phyloP scores from a whole-genome alignment of 257 asterid species.

The Capsicum rhomboideum region DNA sequence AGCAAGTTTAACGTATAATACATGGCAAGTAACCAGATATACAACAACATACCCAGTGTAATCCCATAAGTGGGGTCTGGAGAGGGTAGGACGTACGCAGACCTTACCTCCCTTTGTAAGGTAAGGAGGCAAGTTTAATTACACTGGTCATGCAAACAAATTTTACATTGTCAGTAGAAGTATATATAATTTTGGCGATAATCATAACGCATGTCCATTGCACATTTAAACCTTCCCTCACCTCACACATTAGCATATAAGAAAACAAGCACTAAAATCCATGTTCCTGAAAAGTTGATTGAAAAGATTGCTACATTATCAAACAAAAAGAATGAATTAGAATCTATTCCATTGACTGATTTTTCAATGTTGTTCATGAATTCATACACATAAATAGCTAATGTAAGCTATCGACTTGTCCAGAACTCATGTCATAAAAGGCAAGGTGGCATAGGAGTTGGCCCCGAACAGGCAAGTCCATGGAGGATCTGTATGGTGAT shows the following conservation, averaged over 20 bases:
- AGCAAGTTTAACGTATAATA: neutral
- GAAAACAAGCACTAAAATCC: neutral
- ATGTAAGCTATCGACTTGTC: neutral
- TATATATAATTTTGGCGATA: neutral
- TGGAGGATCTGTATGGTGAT: neutral
- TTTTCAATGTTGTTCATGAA: neutral
- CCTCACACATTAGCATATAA: neutral
- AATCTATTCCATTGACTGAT: neutral
- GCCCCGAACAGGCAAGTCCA: neutral
- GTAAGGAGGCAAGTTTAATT: neutral
- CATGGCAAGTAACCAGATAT: neutral
- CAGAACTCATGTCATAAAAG: neutral
- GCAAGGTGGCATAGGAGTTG: neutral
- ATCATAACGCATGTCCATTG: neutral
- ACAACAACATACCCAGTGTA: neutral
- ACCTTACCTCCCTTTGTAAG: neutral
- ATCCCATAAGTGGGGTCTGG: neutral
- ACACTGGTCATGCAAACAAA: neutral
- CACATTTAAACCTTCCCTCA: neutral
- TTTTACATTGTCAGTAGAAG: neutral
- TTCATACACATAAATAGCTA: neutral
- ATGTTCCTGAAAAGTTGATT: neutral
- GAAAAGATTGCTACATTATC: neutral
- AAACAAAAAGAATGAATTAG: conserved; percentile 3
- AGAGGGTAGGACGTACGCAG: neutral